These are phyloP conservation scores for Metschnikowia matae DNA, from an alignment of 805 yeast genomes.

Conservation along the genomic window DNA sequence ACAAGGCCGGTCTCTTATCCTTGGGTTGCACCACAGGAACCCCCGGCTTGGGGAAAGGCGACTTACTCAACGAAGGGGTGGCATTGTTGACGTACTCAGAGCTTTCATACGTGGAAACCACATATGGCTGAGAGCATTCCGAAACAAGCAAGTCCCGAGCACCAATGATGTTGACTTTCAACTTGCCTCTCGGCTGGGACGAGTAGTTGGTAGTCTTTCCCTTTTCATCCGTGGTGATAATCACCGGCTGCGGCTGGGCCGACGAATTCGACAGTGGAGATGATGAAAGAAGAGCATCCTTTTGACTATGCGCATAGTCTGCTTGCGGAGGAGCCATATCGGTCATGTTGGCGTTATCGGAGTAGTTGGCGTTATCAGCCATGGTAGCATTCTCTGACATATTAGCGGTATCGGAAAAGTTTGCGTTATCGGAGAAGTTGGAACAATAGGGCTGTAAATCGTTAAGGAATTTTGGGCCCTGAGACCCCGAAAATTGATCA, in stretches of 20 bases:
- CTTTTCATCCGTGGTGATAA: constrained; percentile 41
- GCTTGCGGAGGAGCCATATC: background rate
- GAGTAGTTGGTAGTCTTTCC: constrained; percentile 32
- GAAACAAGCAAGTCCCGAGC: constrained; percentile 65
- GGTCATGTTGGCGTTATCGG: background rate
- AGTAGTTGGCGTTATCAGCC: too few relatives aligned
- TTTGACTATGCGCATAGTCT: background rate
- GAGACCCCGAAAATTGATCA: background rate
- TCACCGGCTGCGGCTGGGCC: constrained; percentile 21
- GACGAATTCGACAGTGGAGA: constrained; percentile 12
- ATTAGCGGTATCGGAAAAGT: background rate
- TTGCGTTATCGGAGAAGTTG: constrained; percentile 7
- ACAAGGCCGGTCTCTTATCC: constrained; percentile 29
- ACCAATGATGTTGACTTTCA: constrained; percentile 75
- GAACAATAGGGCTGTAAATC: constrained; percentile 21
- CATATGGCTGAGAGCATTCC: constrained; percentile 69
- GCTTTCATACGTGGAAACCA: constrained; percentile 86
- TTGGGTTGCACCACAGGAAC: constrained; percentile 13
- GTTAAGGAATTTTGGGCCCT: constrained; percentile 8
- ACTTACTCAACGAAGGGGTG: constrained; percentile 48
- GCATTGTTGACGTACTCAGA: constrained; percentile 86
- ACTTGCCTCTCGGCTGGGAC: constrained; percentile 69
- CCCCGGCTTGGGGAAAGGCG: constrained; percentile 20
- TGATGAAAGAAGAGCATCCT: constrained; percentile 4
- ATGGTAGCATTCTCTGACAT: background rate